Evolutionary conservation across 2,329 filamentous ascomycete genomes (phyloP), one percentile per base, ranked within the genome.

Genomic region (Fusarium pseudocircinatum): DNA sequence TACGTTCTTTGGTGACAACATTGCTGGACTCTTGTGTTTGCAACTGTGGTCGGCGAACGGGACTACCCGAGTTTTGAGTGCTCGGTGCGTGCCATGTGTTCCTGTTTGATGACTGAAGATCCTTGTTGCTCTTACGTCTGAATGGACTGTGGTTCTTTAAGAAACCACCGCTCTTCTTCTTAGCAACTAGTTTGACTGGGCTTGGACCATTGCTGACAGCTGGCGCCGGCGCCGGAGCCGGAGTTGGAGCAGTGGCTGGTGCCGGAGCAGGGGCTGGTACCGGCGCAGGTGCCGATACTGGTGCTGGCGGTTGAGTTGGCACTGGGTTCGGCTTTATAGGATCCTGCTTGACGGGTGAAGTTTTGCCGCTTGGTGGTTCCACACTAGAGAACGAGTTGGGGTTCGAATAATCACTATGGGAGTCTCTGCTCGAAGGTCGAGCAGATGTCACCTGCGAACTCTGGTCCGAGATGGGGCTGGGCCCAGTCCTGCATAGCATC

Each of bases 131-230:
- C 89, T 97, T 97, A 62, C 96, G 90, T 37, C 95, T 89, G 85
- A 99, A 99, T 0, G 96, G 96, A 74, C 93, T 96, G 79, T 96
- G 93, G 77, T 94, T 95, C 81, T 95, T 94, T 84, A 99, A 97
- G 83, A 98, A 98, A 2, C 94, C 93, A 2, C 94, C 93, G 68
- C 94, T 97, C 84, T 89, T 91, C 81, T 90, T 90, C 83, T 91
- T 91, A 60, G 88, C 86, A 22, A 94, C 85, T 52, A 90, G 87
- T 78, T 92, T 94, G 20, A 94, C 91, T 18, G 89, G 87, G 16
- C 84, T 85, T 47, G 72, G 62, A 26, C 57, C 42, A 40, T 70
- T 50, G 6, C 56, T 63, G 15, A 39, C 42, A 13, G 49, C 18
- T 12, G 40, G 40, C 8, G 47, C 10, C 4, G 40, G 32, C 3